Conservation (phyloP, 495 filamentous ascomycete genomes). For the Amniculicola lignicola region DNA sequence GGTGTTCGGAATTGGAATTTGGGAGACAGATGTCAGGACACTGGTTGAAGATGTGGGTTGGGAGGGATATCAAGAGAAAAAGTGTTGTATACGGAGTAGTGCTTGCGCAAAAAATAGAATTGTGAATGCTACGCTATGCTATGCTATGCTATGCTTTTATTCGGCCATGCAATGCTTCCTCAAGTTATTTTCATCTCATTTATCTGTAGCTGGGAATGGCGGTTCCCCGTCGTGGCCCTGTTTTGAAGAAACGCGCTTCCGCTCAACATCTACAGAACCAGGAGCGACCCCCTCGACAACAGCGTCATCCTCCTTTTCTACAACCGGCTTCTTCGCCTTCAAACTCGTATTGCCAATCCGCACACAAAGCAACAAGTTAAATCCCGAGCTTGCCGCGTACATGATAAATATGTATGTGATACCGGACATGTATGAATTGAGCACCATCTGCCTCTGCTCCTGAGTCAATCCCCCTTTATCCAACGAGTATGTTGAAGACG, state of each 20-base stretch:
- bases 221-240: too few relatives aligned
- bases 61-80: too few relatives aligned
- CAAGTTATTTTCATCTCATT: too few relatives aligned
- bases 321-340: slow-evolving; percentile 13
- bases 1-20: too few relatives aligned
- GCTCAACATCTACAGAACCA: too few relatives aligned
- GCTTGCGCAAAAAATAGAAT: too few relatives aligned
- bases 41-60: too few relatives aligned
- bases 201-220: too few relatives aligned
- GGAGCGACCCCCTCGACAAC: background rate
- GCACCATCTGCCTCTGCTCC: background rate
- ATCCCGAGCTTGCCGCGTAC: slow-evolving; percentile 16
- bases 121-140: slow-evolving; percentile 1
- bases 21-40: background rate
- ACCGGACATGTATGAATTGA: slow-evolving; percentile 14
- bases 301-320: background rate
- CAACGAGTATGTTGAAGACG: slow-evolving; percentile 16
- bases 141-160: slow-evolving; percentile 1
- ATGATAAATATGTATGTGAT: slow-evolving; percentile 20
- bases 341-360: slow-evolving; percentile 17
- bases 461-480: background rate
- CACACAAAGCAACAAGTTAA: slow-evolving; percentile 11
- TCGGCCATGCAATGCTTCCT: background rate
- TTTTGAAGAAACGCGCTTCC: too few relatives aligned
- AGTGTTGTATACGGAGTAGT: too few relatives aligned